Conservation (phyloP, 495 filamentous ascomycete genomes). For the Talaromyces wortmannii region DNA sequence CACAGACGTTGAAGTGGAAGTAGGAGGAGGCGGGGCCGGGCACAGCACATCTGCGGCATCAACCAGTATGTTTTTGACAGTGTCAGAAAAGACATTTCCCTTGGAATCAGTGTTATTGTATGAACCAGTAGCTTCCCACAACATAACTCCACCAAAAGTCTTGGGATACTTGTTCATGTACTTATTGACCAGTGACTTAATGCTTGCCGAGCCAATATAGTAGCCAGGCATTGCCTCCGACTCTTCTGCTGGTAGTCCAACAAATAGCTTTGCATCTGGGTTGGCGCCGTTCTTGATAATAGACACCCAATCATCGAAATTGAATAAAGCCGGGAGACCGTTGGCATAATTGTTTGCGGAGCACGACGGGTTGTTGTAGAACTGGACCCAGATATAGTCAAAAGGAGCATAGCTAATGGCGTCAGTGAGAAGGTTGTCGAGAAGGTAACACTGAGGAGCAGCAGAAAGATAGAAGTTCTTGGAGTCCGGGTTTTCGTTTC, state of each 20-base stretch:
- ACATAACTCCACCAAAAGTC: conserved; percentile 63
- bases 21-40: conserved; percentile 19
- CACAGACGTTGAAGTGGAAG: conserved; percentile 3
- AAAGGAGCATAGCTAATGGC: conserved; percentile 43
- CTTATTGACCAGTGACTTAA: conserved; percentile 35
- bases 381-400: conserved; percentile 66
- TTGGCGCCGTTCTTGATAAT: conserved; percentile 54
- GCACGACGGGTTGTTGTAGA: conserved; percentile 58
- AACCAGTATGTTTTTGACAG: conserved; percentile 35
- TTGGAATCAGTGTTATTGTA: conserved; percentile 35
- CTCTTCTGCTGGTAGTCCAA: conserved; percentile 52
- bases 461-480: conserved; percentile 56
- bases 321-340: conserved; percentile 42
- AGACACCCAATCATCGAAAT: conserved; percentile 57
- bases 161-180: conserved; percentile 42
- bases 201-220: conserved; percentile 44
- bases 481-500: conserved; percentile 8
- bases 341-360: conserved; percentile 39
- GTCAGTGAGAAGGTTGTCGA: conserved; percentile 47
- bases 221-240: conserved; percentile 20
- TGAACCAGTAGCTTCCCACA: conserved; percentile 62
- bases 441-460: conserved; percentile 57
- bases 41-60: conserved; percentile 3
- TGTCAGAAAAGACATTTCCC: conserved; percentile 32
- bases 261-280: conserved; percentile 52